phyloP scores from a whole-genome alignment of 148 eudicot species.

The Rhododendron simsii region DNA sequence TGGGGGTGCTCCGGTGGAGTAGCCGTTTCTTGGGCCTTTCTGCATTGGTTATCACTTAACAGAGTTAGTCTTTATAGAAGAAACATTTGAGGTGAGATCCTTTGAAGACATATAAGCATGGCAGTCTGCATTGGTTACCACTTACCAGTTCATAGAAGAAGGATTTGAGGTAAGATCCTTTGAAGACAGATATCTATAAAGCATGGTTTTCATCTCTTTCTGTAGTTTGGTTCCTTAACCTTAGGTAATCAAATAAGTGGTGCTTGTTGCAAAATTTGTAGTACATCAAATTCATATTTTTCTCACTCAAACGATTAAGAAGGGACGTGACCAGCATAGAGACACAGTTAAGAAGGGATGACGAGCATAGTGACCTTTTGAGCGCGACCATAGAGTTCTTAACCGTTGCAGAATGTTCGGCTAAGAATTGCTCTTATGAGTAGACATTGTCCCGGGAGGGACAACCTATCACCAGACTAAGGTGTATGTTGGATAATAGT shows the following conservation, averaged over 20 bases:
- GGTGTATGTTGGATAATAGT: not conserved
- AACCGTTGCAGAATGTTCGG: not conserved
- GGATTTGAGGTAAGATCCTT: not conserved
- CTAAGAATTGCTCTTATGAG: not conserved
- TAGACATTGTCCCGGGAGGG: not conserved
- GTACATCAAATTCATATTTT: not conserved
- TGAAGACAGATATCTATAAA: too few relatives aligned
- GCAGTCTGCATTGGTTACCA: not conserved
- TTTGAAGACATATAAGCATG: not conserved
- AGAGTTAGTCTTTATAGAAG: not conserved
- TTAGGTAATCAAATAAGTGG: not conserved
- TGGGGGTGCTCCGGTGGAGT: conserved; percentile 20
- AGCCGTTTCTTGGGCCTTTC: conserved; percentile 31
- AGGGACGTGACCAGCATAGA: not conserved
- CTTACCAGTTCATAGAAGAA: not conserved
- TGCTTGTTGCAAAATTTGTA: not conserved
- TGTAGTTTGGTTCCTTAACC: not conserved
- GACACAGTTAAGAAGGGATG: not conserved
- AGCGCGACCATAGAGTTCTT: not conserved
- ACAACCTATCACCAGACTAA: not conserved
- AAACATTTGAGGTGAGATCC: not conserved
- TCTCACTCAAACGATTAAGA: not conserved
- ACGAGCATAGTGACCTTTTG: not conserved
- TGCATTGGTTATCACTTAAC: conserved; percentile 13
- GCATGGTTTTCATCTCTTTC: not conserved